phyloP scores from a whole-genome alignment of 768 basidiomycete genomes.

The Tulasnella sp. region DNA sequence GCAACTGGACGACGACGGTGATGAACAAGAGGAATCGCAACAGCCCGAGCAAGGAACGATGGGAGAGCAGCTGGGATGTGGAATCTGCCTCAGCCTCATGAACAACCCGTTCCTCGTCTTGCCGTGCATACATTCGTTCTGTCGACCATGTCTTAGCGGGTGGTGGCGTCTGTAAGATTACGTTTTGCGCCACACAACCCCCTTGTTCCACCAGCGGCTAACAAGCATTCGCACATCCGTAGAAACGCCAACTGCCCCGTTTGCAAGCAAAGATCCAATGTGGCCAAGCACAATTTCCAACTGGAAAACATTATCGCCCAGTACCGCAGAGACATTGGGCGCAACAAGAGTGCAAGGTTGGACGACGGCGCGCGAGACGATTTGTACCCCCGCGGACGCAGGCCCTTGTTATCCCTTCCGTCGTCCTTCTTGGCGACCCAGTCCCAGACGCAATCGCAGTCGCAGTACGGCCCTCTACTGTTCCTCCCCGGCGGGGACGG shows the following conservation, averaged over 20 bases:
- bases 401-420: neutral
- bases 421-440: constrained; percentile 1
- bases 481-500: constrained; percentile 1
- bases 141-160: constrained; percentile 10
- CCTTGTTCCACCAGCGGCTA: neutral
- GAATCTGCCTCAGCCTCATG: constrained; percentile 14
- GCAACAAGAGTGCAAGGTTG: neutral
- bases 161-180: constrained; percentile 15
- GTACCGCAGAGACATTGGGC: constrained; percentile 1
- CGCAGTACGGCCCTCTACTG: neutral
- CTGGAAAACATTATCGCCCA: constrained; percentile 11
- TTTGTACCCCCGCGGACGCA: constrained; percentile 10
- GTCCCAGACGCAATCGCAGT: constrained; percentile 10
- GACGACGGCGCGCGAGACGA: constrained; percentile 9
- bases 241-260: constrained; percentile 13
- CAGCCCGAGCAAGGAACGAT: neutral
- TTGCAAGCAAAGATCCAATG: constrained; percentile 1
- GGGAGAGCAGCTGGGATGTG: constrained; percentile 14
- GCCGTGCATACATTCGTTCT: constrained; percentile 16
- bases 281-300: constrained; percentile 11
- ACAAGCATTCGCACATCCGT: neutral
- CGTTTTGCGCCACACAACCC: neutral
- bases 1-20: neutral
- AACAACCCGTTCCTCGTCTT: constrained; percentile 16
- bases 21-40: neutral